These are phyloP conservation scores for Auriscalpium vulgare DNA, from an alignment of 768 basidiomycete genomes.

Conservation along the genomic window DNA sequence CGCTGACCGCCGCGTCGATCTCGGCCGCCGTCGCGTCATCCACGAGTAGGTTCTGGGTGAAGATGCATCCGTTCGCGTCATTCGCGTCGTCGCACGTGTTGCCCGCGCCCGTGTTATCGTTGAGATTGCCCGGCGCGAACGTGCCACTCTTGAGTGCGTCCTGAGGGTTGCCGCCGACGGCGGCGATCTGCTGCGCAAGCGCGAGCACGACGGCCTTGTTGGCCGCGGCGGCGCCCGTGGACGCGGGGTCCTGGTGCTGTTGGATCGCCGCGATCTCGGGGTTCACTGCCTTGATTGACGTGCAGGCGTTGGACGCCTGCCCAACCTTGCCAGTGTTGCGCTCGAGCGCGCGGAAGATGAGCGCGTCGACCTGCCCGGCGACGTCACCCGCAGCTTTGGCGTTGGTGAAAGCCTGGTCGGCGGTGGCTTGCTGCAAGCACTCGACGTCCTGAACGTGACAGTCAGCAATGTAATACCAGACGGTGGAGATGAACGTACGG, in stretches of 20 bases:
- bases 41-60: slow-evolving; percentile 52
- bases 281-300: slow-evolving; percentile 46
- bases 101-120: slow-evolving; percentile 46
- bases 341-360: slow-evolving; percentile 60
- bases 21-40: slow-evolving; percentile 48
- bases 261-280: slow-evolving; percentile 58
- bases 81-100: slow-evolving; percentile 28
- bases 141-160: slow-evolving; percentile 54
- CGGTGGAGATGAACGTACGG: slow-evolving; percentile 25
- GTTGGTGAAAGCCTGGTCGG: slow-evolving; percentile 67
- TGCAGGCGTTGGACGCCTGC: slow-evolving; percentile 38
- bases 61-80: slow-evolving; percentile 53
- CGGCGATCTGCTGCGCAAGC: slow-evolving; percentile 54
- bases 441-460: slow-evolving; percentile 35
- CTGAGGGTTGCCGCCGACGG: slow-evolving; percentile 52
- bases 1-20: slow-evolving; percentile 45
- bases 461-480: background rate
- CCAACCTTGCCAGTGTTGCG: slow-evolving; percentile 54
- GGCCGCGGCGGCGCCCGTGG: slow-evolving; percentile 41
- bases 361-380: slow-evolving; percentile 45
- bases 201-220: slow-evolving; percentile 60
- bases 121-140: slow-evolving; percentile 47
- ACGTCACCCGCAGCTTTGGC: slow-evolving; percentile 56
- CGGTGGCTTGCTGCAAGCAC: slow-evolving; percentile 58
- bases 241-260: slow-evolving; percentile 63